phyloP scores from a whole-genome alignment of 208 protist species.

The Leishmania aethiopica region DNA sequence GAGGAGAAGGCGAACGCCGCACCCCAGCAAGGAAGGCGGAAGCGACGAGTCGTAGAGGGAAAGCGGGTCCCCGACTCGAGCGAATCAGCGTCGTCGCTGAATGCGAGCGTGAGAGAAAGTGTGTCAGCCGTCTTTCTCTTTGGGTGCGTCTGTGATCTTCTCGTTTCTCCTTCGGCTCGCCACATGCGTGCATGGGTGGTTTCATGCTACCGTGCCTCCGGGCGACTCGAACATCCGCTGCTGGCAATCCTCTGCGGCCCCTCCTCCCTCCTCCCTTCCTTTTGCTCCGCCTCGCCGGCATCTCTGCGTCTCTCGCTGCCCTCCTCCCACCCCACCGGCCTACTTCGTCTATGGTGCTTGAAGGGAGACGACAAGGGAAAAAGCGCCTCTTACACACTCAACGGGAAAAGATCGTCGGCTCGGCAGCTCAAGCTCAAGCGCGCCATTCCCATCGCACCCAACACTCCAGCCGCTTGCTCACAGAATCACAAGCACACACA shows the following conservation, averaged over 20 bases:
- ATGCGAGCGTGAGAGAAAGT: not conserved
- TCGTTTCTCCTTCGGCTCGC: not conserved
- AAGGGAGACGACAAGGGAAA: not conserved
- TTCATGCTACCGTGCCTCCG: not conserved
- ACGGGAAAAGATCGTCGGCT: not conserved
- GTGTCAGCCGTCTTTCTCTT: not conserved
- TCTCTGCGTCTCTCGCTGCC: not conserved
- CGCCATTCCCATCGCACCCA: not conserved
- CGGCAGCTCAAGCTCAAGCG: not conserved
- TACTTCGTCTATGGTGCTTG: not conserved
- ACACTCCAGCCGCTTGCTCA: not conserved
- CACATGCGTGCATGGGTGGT: not conserved
- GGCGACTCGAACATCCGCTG: not conserved
- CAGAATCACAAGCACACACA: not conserved
- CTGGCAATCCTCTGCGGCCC: not conserved
- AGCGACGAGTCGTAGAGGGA: not conserved
- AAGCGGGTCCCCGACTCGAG: not conserved
- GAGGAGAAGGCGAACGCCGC: not conserved
- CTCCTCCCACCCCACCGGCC: not conserved
- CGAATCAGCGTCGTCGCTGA: not conserved
- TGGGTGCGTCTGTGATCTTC: not conserved
- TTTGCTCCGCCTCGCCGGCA: not conserved
- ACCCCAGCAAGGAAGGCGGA: not conserved
- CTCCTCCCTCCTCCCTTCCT: not conserved
- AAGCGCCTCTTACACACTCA: not conserved